Conservation (phyloP, 441 rosid species). For the Breynia disticha region DNA sequence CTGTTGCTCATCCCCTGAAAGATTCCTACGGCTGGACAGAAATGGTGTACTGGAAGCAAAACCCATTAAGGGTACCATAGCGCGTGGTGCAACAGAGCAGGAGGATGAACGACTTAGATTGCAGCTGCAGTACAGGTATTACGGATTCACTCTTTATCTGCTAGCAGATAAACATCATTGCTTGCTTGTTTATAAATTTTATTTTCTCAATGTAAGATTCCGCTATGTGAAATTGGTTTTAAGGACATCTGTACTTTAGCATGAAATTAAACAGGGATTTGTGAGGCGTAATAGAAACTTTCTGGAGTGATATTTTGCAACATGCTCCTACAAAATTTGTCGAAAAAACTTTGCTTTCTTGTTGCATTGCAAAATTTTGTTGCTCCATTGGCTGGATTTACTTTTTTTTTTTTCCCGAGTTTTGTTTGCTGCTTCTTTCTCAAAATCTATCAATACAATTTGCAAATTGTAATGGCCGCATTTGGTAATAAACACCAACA, state of each 20-base stretch:
- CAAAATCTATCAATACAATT: too few relatives aligned
- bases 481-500: too few relatives aligned
- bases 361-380: not conserved
- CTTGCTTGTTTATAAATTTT: not conserved
- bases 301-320: too few relatives aligned
- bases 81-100: slow-evolving; percentile 65
- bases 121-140: slow-evolving; percentile 68
- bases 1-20: slow-evolving; percentile 92
- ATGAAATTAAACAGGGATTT: too few relatives aligned
- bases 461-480: too few relatives aligned
- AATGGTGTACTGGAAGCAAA: slow-evolving; percentile 67
- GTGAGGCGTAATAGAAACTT: too few relatives aligned
- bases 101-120: slow-evolving; percentile 59
- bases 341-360: not conserved
- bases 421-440: not conserved
- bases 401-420: not conserved
- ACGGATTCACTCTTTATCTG: slow-evolving; percentile 7
- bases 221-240: not conserved
- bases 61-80: slow-evolving; percentile 86
- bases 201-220: not conserved
- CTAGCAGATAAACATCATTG: not conserved
- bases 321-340: too few relatives aligned
- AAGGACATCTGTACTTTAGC: too few relatives aligned
- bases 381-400: not conserved
- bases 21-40: slow-evolving; percentile 73